Percentiles rank a stretch among this genome's conserved stretches.
phyloP scores from a whole-genome alignment of 169 alveolate species.

The Babesia caballi region DNA sequence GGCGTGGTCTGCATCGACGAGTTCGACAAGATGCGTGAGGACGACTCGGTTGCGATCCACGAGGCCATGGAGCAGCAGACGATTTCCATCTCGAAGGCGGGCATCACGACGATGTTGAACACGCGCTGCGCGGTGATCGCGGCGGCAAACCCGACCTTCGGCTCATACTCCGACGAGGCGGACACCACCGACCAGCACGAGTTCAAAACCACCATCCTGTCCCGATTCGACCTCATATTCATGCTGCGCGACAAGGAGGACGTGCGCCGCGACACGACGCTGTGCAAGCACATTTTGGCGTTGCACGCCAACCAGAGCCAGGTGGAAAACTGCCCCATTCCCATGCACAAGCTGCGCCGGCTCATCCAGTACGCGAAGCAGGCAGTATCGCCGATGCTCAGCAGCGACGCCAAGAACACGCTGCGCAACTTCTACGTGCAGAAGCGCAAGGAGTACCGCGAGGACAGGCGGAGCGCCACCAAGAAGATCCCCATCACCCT shows the following conservation, averaged over 20 bases:
- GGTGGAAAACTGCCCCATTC: conserved; percentile 49
- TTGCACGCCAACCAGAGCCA: conserved; percentile 66
- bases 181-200: conserved; percentile 97
- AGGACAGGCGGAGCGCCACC: conserved; percentile 79
- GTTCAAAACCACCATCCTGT: conserved; percentile 93
- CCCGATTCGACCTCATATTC: conserved; percentile 97
- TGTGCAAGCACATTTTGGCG: conserved; percentile 73
- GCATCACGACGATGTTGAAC: conserved; percentile 96
- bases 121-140: conserved; percentile 98
- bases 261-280: conserved; percentile 85
- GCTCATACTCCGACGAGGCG: conserved; percentile 94
- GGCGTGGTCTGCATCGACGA: conserved; percentile 99
- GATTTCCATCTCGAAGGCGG: conserved; percentile 99
- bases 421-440: conserved; percentile 93
- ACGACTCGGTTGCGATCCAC: conserved; percentile 99
- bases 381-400: conserved; percentile 89
- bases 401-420: conserved; percentile 92
- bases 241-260: conserved; percentile 95
- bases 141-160: conserved; percentile 99
- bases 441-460: conserved; percentile 85
- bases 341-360: conserved; percentile 67
- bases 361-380: conserved; percentile 76
- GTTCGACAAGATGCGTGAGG: conserved; percentile 99
- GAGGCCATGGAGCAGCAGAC: conserved; percentile 99
- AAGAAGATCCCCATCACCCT: conserved; percentile 96